Conservation (phyloP, 2,329 filamentous ascomycete genomes). For the Fusarium beomiforme region DNA sequence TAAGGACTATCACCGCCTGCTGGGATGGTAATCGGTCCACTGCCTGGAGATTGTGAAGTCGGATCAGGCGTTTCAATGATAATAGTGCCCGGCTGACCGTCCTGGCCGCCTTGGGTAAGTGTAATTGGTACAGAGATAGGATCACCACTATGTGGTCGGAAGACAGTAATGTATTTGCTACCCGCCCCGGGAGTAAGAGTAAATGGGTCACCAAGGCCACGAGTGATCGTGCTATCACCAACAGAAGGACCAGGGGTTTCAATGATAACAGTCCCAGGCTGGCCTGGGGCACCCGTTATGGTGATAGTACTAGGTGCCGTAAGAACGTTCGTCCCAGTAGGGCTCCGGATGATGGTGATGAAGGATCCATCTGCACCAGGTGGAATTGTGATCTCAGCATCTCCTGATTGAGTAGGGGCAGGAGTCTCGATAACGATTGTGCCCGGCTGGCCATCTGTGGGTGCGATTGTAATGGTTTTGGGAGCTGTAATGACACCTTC, state of each 20-base stretch:
- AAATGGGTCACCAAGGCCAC: conserved; percentile 2
- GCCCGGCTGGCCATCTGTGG: conserved; percentile 4
- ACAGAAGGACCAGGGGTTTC: conserved; percentile 7
- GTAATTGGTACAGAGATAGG: conserved; percentile 21
- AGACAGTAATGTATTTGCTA: conserved; percentile 6
- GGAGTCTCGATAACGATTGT: conserved; percentile 28
- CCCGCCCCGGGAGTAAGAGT: conserved; percentile 9
- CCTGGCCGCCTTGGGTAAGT: conserved; percentile 7
- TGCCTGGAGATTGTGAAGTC: neutral
- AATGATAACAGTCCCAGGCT: conserved; percentile 22
- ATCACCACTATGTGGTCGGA: conserved; percentile 21
- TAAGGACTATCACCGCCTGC: neutral
- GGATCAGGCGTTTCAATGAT: conserved; percentile 18
- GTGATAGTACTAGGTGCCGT: conserved; percentile 12
- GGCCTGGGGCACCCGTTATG: neutral
- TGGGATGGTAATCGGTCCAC: conserved; percentile 10
- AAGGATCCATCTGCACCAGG: conserved; percentile 9
- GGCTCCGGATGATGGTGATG: conserved; percentile 15
- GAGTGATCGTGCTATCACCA: neutral
- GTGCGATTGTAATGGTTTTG: conserved; percentile 16
- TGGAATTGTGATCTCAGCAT: conserved; percentile 14
- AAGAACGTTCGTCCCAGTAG: conserved; percentile 10
- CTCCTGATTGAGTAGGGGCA: neutral
- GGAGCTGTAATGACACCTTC: conserved; percentile 3
- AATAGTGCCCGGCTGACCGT: conserved; percentile 18